Conservation (phyloP, 768 basidiomycete species). For the Lactarius tabidus region DNA sequence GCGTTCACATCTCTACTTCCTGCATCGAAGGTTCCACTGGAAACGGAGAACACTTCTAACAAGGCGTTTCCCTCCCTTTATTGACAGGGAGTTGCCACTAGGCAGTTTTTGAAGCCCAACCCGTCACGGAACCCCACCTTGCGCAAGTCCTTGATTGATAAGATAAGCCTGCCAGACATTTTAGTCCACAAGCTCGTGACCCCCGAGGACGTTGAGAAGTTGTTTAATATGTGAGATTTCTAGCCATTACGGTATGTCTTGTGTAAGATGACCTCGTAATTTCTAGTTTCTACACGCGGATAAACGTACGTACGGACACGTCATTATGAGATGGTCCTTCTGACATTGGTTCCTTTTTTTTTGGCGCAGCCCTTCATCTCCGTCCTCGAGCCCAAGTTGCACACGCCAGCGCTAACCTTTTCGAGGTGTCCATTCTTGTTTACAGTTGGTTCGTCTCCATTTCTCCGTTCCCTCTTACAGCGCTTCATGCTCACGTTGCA, state of each 20-base stretch:
- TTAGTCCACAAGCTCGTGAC: conserved; percentile 75
- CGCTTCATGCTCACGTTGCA: not conserved
- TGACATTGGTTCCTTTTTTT: conserved; percentile 55
- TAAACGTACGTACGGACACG: conserved; percentile 48
- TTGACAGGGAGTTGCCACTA: conserved; percentile 71
- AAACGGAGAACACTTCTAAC: not conserved
- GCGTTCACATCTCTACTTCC: not conserved
- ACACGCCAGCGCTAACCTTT: conserved; percentile 77
- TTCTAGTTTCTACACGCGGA: conserved; percentile 60
- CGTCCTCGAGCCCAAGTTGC: conserved; percentile 74
- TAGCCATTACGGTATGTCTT: not conserved
- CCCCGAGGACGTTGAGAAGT: conserved; percentile 70
- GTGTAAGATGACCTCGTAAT: not conserved
- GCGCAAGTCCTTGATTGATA: conserved; percentile 68
- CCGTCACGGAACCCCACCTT: conserved; percentile 71
- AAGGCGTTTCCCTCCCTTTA: not conserved
- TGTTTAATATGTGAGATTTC: conserved; percentile 73
- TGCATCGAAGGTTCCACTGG: conserved; percentile 28
- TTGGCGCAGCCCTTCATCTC: conserved; percentile 74
- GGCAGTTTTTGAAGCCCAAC: conserved; percentile 75
- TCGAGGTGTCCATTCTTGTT: conserved; percentile 88
- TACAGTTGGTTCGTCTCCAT: conserved; percentile 67
- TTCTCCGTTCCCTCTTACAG: not conserved
- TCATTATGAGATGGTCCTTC: not conserved
- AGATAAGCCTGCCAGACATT: conserved; percentile 77